These are phyloP conservation scores for Tylopilus sp. DNA, from an alignment of 768 basidiomycete genomes.

Conservation along the genomic window DNA sequence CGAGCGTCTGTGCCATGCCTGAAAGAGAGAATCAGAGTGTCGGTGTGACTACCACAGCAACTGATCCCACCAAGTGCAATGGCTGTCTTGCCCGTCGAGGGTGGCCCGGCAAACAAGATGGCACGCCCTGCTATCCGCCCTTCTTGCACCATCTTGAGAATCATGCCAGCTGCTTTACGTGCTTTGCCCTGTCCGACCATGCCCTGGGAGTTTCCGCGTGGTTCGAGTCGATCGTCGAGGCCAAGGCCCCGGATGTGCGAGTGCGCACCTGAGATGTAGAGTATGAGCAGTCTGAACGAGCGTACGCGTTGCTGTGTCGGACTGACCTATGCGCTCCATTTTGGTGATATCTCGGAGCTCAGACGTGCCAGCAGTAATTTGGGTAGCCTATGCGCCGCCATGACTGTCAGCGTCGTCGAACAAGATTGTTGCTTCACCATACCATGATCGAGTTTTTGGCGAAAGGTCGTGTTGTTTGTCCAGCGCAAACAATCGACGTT, in stretches of 20 bases:
- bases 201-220: constrained; percentile 83
- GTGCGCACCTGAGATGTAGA: constrained; percentile 59
- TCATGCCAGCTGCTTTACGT: constrained; percentile 95
- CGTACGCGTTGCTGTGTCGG: background rate
- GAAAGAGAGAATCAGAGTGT: background rate
- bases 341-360: constrained; percentile 85
- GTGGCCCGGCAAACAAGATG: constrained; percentile 96
- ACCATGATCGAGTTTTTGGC: constrained; percentile 27
- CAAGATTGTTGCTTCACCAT: background rate
- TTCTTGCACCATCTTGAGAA: constrained; percentile 97
- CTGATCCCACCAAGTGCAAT: constrained; percentile 81
- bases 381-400: constrained; percentile 46
- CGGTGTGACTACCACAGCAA: background rate
- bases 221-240: constrained; percentile 88
- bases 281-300: constrained; percentile 1
- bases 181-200: constrained; percentile 98
- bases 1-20: constrained; percentile 97
- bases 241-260: constrained; percentile 96
- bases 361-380: constrained; percentile 73
- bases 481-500: constrained; percentile 25
- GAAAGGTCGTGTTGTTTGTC: constrained; percentile 33
- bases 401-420: constrained; percentile 4
- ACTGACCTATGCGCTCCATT: constrained; percentile 86
- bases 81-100: constrained; percentile 96
- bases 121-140: constrained; percentile 93